phyloP scores from a whole-genome alignment of 1,284 basidiomycete species.

The Moniliophthora roreri region DNA sequence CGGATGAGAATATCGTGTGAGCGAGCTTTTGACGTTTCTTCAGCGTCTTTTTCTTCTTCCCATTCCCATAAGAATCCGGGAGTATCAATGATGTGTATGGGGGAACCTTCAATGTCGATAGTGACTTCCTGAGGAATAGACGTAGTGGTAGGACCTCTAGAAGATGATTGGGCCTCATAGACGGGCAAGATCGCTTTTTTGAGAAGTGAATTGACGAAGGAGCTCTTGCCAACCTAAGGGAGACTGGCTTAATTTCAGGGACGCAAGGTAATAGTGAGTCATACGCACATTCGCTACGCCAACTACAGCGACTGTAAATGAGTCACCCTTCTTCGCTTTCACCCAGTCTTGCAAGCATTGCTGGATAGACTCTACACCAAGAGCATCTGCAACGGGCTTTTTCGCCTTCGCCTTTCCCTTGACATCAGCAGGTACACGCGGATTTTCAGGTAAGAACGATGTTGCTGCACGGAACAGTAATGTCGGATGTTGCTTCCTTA shows the following conservation, averaged over 20 bases:
- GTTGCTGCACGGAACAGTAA: slow-evolving; percentile 81
- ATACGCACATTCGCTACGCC: slow-evolving; percentile 72
- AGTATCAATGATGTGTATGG: slow-evolving; percentile 76
- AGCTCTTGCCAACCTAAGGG: slow-evolving; percentile 74
- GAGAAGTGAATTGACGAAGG: slow-evolving; percentile 77
- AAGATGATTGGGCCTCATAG: slow-evolving; percentile 60
- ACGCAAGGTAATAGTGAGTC: no score
- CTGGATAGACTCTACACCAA: slow-evolving; percentile 55
- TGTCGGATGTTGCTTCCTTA: slow-evolving; percentile 72
- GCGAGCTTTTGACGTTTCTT: slow-evolving; percentile 34
- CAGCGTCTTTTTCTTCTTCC: slow-evolving; percentile 43
- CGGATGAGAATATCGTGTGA: slow-evolving; percentile 76
- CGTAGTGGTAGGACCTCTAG: slow-evolving; percentile 69
- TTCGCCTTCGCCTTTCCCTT: slow-evolving; percentile 52
- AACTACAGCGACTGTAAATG: slow-evolving; percentile 68
- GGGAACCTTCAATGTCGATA: slow-evolving; percentile 41
- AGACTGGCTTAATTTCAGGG: slow-evolving; percentile 1
- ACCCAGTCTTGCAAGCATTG: slow-evolving; percentile 45
- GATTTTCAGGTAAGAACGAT: slow-evolving; percentile 54
- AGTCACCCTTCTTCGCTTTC: slow-evolving; percentile 43
- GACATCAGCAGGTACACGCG: slow-evolving; percentile 23
- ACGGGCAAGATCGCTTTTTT: slow-evolving; percentile 52
- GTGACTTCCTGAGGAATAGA: slow-evolving; percentile 64
- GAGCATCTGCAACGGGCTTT: slow-evolving; percentile 48
- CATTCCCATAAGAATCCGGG: slow-evolving; percentile 73